Evolutionary conservation across 129 eudicot species (phyloP).

Genomic region (Chrysanthemum makinoi): DNA sequence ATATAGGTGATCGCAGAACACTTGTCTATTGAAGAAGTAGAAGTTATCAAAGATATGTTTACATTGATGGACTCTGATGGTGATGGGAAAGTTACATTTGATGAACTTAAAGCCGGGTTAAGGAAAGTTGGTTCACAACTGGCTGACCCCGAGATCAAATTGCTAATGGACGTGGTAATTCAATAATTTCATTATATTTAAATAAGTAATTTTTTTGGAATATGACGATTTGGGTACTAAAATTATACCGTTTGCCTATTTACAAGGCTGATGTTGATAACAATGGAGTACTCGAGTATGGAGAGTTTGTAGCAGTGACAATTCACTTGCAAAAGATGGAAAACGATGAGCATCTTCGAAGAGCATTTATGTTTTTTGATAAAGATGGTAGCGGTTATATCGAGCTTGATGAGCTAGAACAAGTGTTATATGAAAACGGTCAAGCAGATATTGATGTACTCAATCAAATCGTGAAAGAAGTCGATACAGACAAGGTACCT

Average conservation of each 20-base stretch:
- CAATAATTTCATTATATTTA: not conserved
- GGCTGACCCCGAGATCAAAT: conserved; percentile 91
- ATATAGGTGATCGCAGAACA: conserved; percentile 93
- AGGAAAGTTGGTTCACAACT: conserved; percentile 90
- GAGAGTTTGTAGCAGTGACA: conserved; percentile 97
- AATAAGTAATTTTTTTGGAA: not conserved
- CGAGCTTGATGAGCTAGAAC: conserved; percentile 81
- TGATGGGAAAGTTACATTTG: conserved; percentile 88
- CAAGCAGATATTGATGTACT: conserved; percentile 66
- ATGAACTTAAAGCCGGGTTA: conserved; percentile 81
- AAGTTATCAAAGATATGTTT: conserved; percentile 90
- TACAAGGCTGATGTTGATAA: conserved; percentile 94
- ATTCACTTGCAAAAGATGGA: conserved; percentile 93
- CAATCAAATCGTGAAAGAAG: conserved; percentile 86
- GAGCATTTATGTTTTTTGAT: conserved; percentile 87
- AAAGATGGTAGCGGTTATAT: conserved; percentile 85
- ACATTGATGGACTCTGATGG: conserved; percentile 85
- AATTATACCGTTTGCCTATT: not conserved
- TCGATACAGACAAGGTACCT: conserved; percentile 85
- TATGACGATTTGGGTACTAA: conserved; percentile 12
- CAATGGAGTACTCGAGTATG: conserved; percentile 89
- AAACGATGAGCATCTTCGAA: conserved; percentile 86
- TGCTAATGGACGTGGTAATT: conserved; percentile 96
- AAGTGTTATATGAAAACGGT: conserved; percentile 82
- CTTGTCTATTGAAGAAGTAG: conserved; percentile 86